A percentile compares a stretch with the other conserved stretches of the same genome.
Evolutionary conservation across 371 early-diverging fungal genomes (phyloP).

Genomic region (Scutellospora calospora): DNA sequence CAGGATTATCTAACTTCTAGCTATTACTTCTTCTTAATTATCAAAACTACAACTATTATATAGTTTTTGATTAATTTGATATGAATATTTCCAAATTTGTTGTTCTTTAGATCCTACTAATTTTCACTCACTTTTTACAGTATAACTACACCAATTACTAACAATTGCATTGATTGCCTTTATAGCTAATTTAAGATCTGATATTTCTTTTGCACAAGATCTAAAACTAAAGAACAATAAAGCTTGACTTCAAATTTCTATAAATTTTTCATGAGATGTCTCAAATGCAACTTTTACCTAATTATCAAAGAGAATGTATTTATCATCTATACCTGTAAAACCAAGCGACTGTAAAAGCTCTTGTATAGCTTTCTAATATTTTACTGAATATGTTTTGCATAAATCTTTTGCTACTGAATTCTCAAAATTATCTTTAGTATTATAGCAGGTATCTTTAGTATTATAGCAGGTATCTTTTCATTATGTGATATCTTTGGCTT

Average conservation of each 20-base stretch:
- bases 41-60: constrained; percentile 26
- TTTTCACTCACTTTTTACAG: constrained; percentile 37
- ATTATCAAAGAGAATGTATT: not conserved
- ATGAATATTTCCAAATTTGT: constrained; percentile 36
- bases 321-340: not conserved
- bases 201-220: constrained; percentile 4
- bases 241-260: constrained; percentile 22
- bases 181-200: constrained; percentile 32
- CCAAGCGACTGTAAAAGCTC: constrained; percentile 24
- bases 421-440: constrained; percentile 29
- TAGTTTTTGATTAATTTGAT: constrained; percentile 38
- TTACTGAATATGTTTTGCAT: constrained; percentile 29
- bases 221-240: constrained; percentile 31
- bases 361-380: constrained; percentile 3
- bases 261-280: constrained; percentile 27
- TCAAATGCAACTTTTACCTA: not conserved
- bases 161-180: constrained; percentile 33
- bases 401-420: not conserved
- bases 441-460: constrained; percentile 24
- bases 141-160: constrained; percentile 39
- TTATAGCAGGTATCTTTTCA: constrained; percentile 34
- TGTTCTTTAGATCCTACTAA: constrained; percentile 28
- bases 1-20: constrained; percentile 42
- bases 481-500: constrained; percentile 30
- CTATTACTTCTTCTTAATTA: constrained; percentile 38